Base-by-base conservation (phyloP, 257 asterid genomes). In the Lavandula angustifolia region DNA sequence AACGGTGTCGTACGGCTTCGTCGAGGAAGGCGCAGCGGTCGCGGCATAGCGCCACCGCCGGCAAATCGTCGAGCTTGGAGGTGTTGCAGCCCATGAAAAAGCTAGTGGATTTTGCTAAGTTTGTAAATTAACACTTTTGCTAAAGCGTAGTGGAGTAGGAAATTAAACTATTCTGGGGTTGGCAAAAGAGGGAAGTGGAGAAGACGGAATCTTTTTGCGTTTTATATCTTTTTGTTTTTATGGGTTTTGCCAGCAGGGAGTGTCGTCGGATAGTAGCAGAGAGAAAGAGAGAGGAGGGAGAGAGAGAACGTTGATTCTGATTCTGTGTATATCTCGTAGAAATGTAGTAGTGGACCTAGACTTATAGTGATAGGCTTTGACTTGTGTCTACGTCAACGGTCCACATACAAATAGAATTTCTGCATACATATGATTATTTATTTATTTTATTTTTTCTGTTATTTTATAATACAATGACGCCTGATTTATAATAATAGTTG, bases 51-150 rank as follows among this genome's bases (percentile, higher is more conserved):
- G 72, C 69, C 32, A 92, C 90, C 61, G 97, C 96, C 81, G 99
- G 99, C n/a, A 78, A 72, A 57, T 92, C 97, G 27, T 89, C 90
- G 18, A 81, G 88, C 86, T 92, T 92, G 6, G 99, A 92, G 67
- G 64, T 74, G 60, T 85, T 73, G 60, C 99, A 92, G 4, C 99
- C 99, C 99, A 92, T 92, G 12, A 12, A 38, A 37, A 31, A 4
- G 32, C 0, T 11, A 2, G 43, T 1, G 60, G 12, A 38, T 33
- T 35, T 9, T 4, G 43, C n/a, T n/a, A n/a, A n/a, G n/a, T n/a
- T n/a, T n/a, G n/a, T n/a, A n/a, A n/a, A n/a, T n/a, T n/a, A n/a
- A n/a, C n/a, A n/a, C n/a, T 33, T 35, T 9, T 4, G 43, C 35
- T 56, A 44, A 33, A 17, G 72, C 55, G 68, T 71, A 59, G 74